Evolutionary conservation across 139 green algal genomes (phyloP).

Genomic region (Microglena sp.): DNA sequence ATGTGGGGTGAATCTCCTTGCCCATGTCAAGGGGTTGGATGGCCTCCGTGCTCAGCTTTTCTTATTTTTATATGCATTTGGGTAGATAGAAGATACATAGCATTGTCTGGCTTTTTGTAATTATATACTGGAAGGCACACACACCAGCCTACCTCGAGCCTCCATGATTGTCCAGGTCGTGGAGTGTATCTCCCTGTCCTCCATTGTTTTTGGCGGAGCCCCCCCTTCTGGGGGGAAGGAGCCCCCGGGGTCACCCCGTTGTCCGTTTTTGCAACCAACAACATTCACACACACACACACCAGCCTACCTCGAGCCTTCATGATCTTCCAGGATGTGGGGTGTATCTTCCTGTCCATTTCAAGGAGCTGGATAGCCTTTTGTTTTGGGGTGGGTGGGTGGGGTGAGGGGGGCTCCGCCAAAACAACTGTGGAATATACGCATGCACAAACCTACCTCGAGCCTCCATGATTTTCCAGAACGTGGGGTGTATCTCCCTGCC

Average conservation of each 20-base stretch:
- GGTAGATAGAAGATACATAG: too few species aligned
- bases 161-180: conserved; percentile 20
- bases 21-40: conserved; percentile 17
- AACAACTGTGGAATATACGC: too few species aligned
- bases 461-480: conserved; percentile 23
- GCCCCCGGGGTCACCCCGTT: too few species aligned
- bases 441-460: conserved; percentile 21
- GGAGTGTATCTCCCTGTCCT: conserved; percentile 10
- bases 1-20: conserved; percentile 7
- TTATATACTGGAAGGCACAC: too few species aligned
- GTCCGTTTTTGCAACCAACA: too few species aligned
- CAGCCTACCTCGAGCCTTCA: conserved; percentile 23
- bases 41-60: conserved; percentile 16
- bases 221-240: too few species aligned
- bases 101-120: too few species aligned
- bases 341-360: conserved; percentile 17
- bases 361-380: conserved; percentile 18
- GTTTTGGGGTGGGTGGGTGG: conserved; percentile 12
- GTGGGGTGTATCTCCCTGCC: conserved; percentile 12
- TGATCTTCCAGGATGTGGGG: conserved; percentile 11
- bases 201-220: too few species aligned
- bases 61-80: too few species aligned
- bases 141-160: too few species aligned
- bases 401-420: too few species aligned
- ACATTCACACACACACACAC: too few species aligned